Conservation (phyloP, 2,329 filamentous ascomycete genomes). For the Diaporthe batatas region DNA sequence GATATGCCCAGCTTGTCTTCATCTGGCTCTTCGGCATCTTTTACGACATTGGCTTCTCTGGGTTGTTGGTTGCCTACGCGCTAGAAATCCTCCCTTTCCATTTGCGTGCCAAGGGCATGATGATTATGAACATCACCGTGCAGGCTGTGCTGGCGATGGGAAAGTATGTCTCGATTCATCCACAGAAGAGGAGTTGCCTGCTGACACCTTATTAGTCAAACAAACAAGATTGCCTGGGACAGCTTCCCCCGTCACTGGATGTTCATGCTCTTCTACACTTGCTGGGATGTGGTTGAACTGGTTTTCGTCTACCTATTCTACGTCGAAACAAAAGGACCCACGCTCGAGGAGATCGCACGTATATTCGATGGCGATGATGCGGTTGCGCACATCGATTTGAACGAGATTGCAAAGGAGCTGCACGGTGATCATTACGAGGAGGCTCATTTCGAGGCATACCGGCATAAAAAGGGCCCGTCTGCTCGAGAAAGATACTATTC, state of each 20-base stretch:
- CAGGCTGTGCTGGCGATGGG: constrained; percentile 73
- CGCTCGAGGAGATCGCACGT: constrained; percentile 77
- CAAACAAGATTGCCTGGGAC: constrained; percentile 74
- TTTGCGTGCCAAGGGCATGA: constrained; percentile 70
- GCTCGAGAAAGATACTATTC: constrained; percentile 40
- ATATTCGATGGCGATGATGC: constrained; percentile 78
- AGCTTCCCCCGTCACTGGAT: constrained; percentile 72
- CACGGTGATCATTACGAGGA: constrained; percentile 53
- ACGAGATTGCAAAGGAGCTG: constrained; percentile 69
- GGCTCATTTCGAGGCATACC: constrained; percentile 35
- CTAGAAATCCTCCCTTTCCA: constrained; percentile 71
- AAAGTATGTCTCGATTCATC: constrained; percentile 60
- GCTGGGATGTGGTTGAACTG: constrained; percentile 72
- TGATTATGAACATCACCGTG: constrained; percentile 74
- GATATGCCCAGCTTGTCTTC: constrained; percentile 68
- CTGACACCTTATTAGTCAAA: constrained; percentile 59
- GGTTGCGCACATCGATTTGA: constrained; percentile 66
- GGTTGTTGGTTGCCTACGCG: constrained; percentile 69
- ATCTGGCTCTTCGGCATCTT: constrained; percentile 72
- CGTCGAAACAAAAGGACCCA: constrained; percentile 78
- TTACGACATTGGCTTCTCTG: constrained; percentile 72
- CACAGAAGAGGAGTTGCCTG: too few species aligned
- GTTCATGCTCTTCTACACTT: constrained; percentile 75
- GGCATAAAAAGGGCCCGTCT: constrained; percentile 35
- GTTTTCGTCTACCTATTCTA: constrained; percentile 76